Conservation (phyloP, 768 basidiomycete species). For the Calocera viscosa region DNA sequence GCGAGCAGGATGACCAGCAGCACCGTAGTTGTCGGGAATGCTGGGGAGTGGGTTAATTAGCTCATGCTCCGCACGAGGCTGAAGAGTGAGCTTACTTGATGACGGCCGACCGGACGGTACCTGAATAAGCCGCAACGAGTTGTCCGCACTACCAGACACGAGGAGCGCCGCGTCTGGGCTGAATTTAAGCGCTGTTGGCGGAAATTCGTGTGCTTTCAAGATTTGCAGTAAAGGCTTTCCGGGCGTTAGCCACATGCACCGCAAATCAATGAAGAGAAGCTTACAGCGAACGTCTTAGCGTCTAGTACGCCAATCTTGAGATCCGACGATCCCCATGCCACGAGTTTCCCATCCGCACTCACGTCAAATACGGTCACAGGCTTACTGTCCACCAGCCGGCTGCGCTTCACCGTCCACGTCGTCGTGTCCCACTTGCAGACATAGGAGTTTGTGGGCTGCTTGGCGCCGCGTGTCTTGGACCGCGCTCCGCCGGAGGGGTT, state of each 20-base stretch:
- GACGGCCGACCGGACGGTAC: conserved; percentile 36
- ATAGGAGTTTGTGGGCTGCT: background rate
- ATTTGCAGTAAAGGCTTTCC: conserved; percentile 75
- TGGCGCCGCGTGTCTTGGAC: background rate
- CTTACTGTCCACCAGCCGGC: conserved; percentile 1
- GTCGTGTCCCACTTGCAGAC: background rate
- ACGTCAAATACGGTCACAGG: background rate
- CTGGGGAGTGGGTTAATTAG: background rate
- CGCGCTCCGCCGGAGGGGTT: background rate
- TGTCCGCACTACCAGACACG: conserved; percentile 84
- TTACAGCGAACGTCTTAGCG: conserved; percentile 59
- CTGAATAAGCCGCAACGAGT: conserved; percentile 64
- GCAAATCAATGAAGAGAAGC: conserved; percentile 20
- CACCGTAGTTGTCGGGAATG: background rate
- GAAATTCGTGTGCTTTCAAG: conserved; percentile 88
- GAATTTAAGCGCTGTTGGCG: conserved; percentile 80
- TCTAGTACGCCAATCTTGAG: conserved; percentile 75
- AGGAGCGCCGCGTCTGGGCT: conserved; percentile 69
- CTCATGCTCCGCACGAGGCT: background rate
- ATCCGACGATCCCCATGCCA: conserved; percentile 83
- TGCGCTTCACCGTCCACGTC: background rate
- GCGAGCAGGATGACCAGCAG: background rate
- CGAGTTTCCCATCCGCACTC: conserved; percentile 66
- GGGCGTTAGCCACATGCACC: background rate
- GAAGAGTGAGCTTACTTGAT: background rate